A percentile compares a stretch with the other conserved stretches of the same genome.
phyloP scores from a whole-genome alignment of 805 yeast genomes.

The Jamesozyma piceae region DNA sequence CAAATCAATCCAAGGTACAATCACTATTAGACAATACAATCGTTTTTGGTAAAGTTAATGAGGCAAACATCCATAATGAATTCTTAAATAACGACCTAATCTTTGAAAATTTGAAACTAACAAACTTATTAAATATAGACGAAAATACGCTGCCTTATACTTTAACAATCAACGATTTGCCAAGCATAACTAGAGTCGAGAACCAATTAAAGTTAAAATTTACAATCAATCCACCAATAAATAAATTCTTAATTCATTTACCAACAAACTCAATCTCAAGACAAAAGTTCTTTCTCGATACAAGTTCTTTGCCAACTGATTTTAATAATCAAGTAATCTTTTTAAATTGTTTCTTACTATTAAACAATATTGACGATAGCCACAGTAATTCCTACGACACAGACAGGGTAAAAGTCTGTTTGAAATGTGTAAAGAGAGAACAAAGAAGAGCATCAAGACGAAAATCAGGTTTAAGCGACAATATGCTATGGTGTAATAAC shows the following conservation, averaged over 20 bases:
- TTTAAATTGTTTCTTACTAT: constrained; percentile 72
- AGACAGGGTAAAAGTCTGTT: constrained; percentile 65
- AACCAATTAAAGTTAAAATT: constrained; percentile 81
- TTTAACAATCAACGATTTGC: constrained; percentile 52
- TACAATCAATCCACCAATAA: constrained; percentile 53
- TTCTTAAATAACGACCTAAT: background rate
- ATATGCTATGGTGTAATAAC: constrained; percentile 66
- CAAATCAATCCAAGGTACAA: constrained; percentile 1
- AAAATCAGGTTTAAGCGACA: constrained; percentile 69
- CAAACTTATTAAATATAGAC: background rate
- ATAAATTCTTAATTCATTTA: constrained; percentile 61
- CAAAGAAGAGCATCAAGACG: constrained; percentile 89
- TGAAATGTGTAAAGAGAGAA: constrained; percentile 85
- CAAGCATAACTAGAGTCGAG: constrained; percentile 82
- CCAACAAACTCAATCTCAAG: constrained; percentile 85
- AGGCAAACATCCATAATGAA: background rate
- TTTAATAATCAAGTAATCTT: constrained; percentile 47
- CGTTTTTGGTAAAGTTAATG: constrained; percentile 9
- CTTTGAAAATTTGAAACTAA: background rate
- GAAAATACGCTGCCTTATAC: constrained; percentile 33
- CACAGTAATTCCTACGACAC: background rate
- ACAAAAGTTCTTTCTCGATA: constrained; percentile 64
- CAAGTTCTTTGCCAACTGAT: constrained; percentile 35
- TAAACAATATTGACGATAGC: constrained; percentile 36
- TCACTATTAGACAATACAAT: constrained; percentile 8